A percentile compares a stretch with the other conserved stretches of the same genome.
Evolutionary conservation across 2,329 filamentous ascomycete genomes (phyloP).

Genomic region (Talaromyces funiculosus): DNA sequence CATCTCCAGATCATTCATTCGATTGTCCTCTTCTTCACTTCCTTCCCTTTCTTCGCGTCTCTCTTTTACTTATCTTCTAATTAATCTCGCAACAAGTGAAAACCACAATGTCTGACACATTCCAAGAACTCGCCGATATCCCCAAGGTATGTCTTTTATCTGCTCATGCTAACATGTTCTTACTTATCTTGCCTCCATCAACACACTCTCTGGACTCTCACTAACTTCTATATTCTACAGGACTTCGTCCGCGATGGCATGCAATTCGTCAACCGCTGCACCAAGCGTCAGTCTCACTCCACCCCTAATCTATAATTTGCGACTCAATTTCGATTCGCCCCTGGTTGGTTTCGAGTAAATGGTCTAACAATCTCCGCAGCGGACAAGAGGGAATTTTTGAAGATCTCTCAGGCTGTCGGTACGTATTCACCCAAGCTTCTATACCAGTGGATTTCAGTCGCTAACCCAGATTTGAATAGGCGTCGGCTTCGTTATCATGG

Average conservation of each 20-base stretch:
- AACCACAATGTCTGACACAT: constrained; percentile 50
- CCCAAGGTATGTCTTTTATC: constrained; percentile 26
- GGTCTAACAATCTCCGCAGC: constrained; percentile 35
- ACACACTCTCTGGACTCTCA: background rate
- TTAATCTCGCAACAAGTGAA: background rate
- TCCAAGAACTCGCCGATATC: constrained; percentile 57
- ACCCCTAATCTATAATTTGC: background rate
- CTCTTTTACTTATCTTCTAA: background rate
- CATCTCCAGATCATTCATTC: background rate
- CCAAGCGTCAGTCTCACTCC: constrained; percentile 40
- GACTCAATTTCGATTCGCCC: background rate
- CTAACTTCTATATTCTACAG: constrained; percentile 17
- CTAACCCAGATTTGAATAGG: constrained; percentile 18
- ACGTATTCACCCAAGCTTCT: background rate
- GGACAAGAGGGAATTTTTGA: constrained; percentile 56
- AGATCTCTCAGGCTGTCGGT: constrained; percentile 49
- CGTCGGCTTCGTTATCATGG: constrained; percentile 55
- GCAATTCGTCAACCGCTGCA: constrained; percentile 46
- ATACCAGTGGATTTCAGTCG: background rate
- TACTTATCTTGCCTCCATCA: background rate
- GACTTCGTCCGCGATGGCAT: constrained; percentile 49
- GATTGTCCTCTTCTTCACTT: background rate
- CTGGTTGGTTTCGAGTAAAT: background rate
- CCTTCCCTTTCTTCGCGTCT: background rate
- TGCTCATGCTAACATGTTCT: background rate